A percentile compares a stretch with the other conserved stretches of the same genome.
These are phyloP conservation scores for Postia placenta DNA, from an alignment of 768 basidiomycete genomes.

Conservation along the genomic window DNA sequence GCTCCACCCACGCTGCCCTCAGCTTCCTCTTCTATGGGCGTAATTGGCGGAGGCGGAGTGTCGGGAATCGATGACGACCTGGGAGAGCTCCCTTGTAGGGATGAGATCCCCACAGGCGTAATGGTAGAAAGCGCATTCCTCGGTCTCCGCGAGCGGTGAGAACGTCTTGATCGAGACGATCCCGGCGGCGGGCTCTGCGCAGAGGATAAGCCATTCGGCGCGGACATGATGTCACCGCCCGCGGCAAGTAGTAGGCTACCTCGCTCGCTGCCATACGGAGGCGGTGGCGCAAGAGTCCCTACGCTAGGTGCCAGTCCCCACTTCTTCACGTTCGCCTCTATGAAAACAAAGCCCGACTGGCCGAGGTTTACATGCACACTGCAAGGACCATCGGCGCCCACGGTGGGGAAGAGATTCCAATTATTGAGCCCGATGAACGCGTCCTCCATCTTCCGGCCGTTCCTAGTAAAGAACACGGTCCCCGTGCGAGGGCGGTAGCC, in stretches of 20 bases:
- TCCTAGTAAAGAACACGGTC: conserved; percentile 98
- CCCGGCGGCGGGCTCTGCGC: conserved; percentile 40
- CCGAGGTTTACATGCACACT: conserved; percentile 97
- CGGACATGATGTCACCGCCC: conserved; percentile 42
- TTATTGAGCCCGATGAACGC: conserved; percentile 86
- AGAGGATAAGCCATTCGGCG: conserved; percentile 30
- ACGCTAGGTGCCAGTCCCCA: conserved; percentile 98
- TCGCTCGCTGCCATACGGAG: conserved; percentile 94
- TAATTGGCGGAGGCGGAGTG: conserved; percentile 59
- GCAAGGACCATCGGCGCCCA: conserved; percentile 94
- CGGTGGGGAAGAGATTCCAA: conserved; percentile 94
- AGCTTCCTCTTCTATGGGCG: conserved; percentile 66
- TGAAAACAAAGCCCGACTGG: conserved; percentile 97
- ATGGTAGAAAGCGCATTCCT: conserved; percentile 36
- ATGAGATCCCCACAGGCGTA: conserved; percentile 53
- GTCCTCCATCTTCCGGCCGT: conserved; percentile 95
- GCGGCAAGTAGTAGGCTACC: conserved; percentile 95
- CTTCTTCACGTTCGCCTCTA: conserved; percentile 99
- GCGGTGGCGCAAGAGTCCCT: conserved; percentile 94
- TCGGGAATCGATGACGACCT: conserved; percentile 38
- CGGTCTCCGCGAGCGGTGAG: conserved; percentile 55
- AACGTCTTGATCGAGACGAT: conserved; percentile 46
- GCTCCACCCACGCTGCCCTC: conserved; percentile 36
- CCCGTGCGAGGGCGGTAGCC: conserved; percentile 96
- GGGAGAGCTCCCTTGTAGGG: conserved; percentile 50